These are phyloP conservation scores for Backusella parvicylindrica DNA, from an alignment of 192 early-diverging fungal species.

Conservation along the genomic window DNA sequence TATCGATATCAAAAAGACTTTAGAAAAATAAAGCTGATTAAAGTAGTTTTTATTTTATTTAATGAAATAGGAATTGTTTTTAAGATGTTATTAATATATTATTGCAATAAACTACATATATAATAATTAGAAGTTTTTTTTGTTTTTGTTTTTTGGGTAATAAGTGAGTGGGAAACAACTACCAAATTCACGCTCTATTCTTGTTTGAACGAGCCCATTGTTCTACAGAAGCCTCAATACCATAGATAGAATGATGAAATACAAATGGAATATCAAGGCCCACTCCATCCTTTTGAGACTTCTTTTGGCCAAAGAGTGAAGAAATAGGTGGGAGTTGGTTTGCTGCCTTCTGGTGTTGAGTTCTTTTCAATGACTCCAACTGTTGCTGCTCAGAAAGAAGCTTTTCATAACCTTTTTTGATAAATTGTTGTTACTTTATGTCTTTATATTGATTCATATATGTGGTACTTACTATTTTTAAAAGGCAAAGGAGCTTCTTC, in stretches of 20 bases:
- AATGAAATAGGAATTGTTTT: too few relatives aligned
- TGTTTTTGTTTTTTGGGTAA: not conserved
- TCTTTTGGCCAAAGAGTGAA: not conserved
- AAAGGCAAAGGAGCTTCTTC: not conserved
- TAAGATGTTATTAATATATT: too few relatives aligned
- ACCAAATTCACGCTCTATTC: not conserved
- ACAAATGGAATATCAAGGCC: not conserved
- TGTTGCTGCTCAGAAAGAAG: not conserved
- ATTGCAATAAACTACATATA: not conserved
- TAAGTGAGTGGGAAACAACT: not conserved
- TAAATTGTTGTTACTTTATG: not conserved
- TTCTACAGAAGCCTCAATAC: not conserved
- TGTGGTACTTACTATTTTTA: not conserved
- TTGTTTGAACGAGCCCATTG: not conserved
- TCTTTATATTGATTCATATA: not conserved
- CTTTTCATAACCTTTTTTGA: not conserved
- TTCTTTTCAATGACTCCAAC: not conserved
- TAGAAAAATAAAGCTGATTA: not conserved
- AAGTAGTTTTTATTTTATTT: not conserved
- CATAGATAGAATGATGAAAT: not conserved
- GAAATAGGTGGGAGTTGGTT: not conserved
- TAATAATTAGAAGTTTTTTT: not conserved
- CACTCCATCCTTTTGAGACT: not conserved
- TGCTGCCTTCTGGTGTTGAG: not conserved
- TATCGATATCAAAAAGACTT: not conserved